A percentile compares a stretch with the other conserved stretches of the same genome.
Evolutionary conservation across 306 rosid species (phyloP).

Genomic region (Quercus gilva): DNA sequence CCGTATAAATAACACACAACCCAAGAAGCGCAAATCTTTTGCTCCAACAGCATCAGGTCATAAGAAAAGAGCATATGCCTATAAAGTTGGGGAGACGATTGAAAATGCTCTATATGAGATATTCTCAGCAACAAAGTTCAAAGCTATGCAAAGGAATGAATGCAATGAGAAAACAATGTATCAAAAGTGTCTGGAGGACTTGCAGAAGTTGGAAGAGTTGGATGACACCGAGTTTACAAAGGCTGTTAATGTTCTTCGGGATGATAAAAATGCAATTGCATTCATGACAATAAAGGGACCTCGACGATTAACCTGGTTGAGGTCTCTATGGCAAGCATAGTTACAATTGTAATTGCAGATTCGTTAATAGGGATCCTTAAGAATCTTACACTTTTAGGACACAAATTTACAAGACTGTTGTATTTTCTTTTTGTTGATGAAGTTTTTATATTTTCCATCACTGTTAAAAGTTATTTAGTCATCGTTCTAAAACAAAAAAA

Average conservation of each 20-base stretch:
- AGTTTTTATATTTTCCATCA: not conserved
- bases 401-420: not conserved
- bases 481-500: not conserved
- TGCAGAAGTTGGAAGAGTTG: constrained; percentile 38
- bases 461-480: not conserved
- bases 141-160: constrained; percentile 25
- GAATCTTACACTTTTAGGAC: not conserved
- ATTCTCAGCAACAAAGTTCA: constrained; percentile 26
- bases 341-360: not conserved
- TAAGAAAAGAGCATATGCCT: constrained; percentile 19
- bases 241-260: constrained; percentile 35
- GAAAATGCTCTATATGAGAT: constrained; percentile 28
- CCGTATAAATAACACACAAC: constrained; percentile 14
- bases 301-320: constrained; percentile 33
- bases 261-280: constrained; percentile 37
- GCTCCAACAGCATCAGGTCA: constrained; percentile 16
- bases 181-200: constrained; percentile 36
- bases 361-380: not conserved
- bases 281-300: constrained; percentile 33
- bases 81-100: constrained; percentile 23
- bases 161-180: constrained; percentile 2
- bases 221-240: constrained; percentile 31
- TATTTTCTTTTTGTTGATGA: not conserved
- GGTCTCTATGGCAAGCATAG: constrained; percentile 31
- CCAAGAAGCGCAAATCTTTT: constrained; percentile 21